phyloP scores from a whole-genome alignment of 495 filamentous ascomycete species.

The Pyrenula massariospora region DNA sequence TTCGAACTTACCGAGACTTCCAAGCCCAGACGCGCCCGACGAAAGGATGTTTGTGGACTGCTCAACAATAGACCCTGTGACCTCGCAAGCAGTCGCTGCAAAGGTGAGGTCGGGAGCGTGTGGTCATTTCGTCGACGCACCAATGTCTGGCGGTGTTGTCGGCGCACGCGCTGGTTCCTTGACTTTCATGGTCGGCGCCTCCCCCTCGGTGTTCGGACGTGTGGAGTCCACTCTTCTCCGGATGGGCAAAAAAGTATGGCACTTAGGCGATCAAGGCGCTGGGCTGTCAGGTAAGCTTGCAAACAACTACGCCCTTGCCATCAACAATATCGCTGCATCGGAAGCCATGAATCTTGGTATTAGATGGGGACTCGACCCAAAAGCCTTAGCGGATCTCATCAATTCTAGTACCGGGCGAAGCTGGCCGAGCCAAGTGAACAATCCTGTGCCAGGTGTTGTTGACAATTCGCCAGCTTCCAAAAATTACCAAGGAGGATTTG shows the following conservation, averaged over 20 bases:
- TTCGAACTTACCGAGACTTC: slow-evolving; percentile 4
- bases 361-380: slow-evolving; percentile 60
- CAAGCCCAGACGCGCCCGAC: slow-evolving; percentile 2
- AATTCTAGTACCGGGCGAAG: slow-evolving; percentile 67
- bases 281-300: slow-evolving; percentile 69
- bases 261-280: slow-evolving; percentile 60
- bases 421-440: slow-evolving; percentile 77
- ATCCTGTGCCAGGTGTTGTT: slow-evolving; percentile 65
- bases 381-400: slow-evolving; percentile 57
- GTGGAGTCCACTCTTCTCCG: slow-evolving; percentile 47
- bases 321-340: slow-evolving; percentile 72
- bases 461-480: slow-evolving; percentile 49
- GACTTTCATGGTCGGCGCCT: slow-evolving; percentile 64
- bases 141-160: slow-evolving; percentile 65
- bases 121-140: slow-evolving; percentile 54
- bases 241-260: slow-evolving; percentile 64
- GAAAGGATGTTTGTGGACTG: slow-evolving; percentile 57
- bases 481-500: slow-evolving; percentile 65
- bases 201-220: slow-evolving; percentile 32
- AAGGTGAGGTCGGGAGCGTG: slow-evolving; percentile 30
- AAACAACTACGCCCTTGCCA: slow-evolving; percentile 74
- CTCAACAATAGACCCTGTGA: slow-evolving; percentile 77
- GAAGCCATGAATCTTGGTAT: slow-evolving; percentile 81
- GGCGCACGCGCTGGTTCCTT: slow-evolving; percentile 58
- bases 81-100: slow-evolving; percentile 49